Evolutionary conservation across 345 rosid species (phyloP).

Genomic region (Murraya paniculata): DNA sequence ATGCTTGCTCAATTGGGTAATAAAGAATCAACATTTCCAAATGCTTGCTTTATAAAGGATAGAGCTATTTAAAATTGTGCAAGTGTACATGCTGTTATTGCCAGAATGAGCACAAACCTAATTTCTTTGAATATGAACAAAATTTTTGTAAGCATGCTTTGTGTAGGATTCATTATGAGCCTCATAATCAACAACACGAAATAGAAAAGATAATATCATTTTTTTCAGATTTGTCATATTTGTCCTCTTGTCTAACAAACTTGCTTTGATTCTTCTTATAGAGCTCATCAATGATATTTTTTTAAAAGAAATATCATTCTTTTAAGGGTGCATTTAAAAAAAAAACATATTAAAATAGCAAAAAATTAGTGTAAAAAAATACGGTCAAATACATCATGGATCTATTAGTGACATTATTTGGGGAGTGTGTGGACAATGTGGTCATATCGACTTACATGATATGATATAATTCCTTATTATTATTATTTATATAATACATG

Average conservation of each 20-base stretch:
- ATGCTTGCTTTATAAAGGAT: conserved; percentile 6
- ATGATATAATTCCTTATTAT: neutral
- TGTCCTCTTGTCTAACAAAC: conserved; percentile 7
- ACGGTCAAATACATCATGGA: too few relatives aligned
- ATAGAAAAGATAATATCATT: neutral
- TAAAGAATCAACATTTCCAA: neutral
- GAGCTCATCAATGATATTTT: neutral
- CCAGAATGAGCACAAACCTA: conserved; percentile 14
- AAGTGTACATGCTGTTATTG: neutral
- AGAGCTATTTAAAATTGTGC: neutral
- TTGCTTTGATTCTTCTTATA: neutral
- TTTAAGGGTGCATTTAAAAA: neutral
- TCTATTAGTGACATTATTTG: neutral
- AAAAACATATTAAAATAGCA: too few relatives aligned
- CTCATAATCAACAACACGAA: neutral
- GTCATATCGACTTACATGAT: neutral
- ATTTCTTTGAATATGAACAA: conserved; percentile 12
- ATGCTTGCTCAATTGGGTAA: neutral
- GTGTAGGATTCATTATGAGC: neutral
- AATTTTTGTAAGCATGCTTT: neutral
- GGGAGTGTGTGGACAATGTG: neutral
- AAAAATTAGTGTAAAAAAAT: too few relatives aligned
- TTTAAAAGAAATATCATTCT: neutral
- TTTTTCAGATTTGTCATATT: neutral
- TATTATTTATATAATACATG: neutral